Evolutionary conservation across 1,284 basidiomycete genomes (phyloP).

Genomic region (Malassezia pachydermatis): DNA sequence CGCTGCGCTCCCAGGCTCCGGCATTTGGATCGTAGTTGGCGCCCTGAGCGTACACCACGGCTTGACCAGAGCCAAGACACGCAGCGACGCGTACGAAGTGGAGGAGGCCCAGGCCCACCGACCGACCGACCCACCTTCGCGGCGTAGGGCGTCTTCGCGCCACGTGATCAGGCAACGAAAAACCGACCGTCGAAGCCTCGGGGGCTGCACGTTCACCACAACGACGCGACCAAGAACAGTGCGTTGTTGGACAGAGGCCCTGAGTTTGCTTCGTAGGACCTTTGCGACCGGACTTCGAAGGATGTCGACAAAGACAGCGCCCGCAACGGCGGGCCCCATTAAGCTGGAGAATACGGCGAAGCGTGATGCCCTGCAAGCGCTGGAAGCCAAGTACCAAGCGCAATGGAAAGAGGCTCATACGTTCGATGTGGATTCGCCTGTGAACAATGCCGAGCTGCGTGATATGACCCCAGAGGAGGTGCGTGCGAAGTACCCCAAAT

Average conservation of each 20-base stretch:
- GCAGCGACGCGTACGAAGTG: no score
- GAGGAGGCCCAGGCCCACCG: no score
- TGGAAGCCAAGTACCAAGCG: conserved; percentile 75
- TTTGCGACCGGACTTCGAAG: background rate
- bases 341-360: conserved; percentile 62
- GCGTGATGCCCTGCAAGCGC: conserved; percentile 69
- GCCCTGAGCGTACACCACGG: no score
- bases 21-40: background rate
- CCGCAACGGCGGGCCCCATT: conserved; percentile 35
- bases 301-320: conserved; percentile 30
- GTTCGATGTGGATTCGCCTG: conserved; percentile 76
- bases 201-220: background rate
- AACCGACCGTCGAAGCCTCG: no score
- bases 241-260: background rate
- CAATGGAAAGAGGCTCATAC: conserved; percentile 58
- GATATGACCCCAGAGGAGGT: conserved; percentile 45
- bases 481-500: conserved; percentile 70
- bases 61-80: no score
- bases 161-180: no score
- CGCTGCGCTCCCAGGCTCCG: background rate
- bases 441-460: conserved; percentile 27
- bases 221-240: conserved; percentile 2
- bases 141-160: no score
- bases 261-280: conserved; percentile 1
- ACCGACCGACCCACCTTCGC: no score